Base-by-base conservation (phyloP, 805 yeast genomes). In the Lipomyces yamanashiensis region DNA sequence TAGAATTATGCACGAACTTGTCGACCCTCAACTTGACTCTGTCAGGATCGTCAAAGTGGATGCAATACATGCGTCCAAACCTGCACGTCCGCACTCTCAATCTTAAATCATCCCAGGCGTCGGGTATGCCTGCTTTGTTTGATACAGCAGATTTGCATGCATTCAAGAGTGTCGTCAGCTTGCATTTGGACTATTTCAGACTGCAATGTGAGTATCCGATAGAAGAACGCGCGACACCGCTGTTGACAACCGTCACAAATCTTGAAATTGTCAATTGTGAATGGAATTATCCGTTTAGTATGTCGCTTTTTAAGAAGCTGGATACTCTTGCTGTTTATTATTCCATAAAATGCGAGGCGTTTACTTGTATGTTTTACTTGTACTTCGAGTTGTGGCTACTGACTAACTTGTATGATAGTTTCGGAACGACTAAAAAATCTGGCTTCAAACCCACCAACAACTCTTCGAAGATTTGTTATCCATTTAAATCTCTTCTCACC, bases 11-110 rank as follows among this genome's bases (percentile, higher is more conserved):
- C 45, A 10, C 43, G 13, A 59, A 61, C 43, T 19, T 66, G 8
- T 19, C 39, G 4, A 43, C 49, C 8, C 60, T 66, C 12, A 17
- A 44, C 23, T 44, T 66, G 17, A 53, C 64, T 3, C 62, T 66
- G n/a, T 52, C 69, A 13, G 69, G 69, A 9, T 66, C 69, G n/a
- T 59, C 68, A 7, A 59, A 57, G 45, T 66, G 69, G 67, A 49
- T 66, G 58, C 63, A 57, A 33, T 60, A 66, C 40, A 51, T 66
- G 45, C 44, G 45, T 13, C 65, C 68, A 17, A 53, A 55, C 36
- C 12, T 17, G 13, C 48, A 45, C 36, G 59, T 61, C 17, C 57
- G 55, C 23, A 17, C 39, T 8, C 41, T 64, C 40, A 40, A 37
- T 15, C 52, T 64, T 36, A 23, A 49, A 9, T 63, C 67, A 8